Base-by-base conservation (phyloP, 257 asterid genomes). In the Nemophila menziesii region DNA sequence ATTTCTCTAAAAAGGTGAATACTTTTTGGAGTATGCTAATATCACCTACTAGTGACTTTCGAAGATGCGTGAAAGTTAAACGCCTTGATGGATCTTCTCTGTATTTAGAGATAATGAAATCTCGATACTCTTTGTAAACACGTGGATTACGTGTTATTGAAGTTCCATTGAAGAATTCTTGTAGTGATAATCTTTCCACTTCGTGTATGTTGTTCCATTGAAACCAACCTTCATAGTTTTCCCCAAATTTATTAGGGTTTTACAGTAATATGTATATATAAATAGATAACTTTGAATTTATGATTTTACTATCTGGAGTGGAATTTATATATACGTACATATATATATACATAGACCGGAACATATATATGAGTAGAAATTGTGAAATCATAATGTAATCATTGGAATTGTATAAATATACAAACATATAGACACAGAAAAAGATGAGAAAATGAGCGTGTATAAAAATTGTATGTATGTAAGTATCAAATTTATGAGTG, bases 31-130 rank as follows among this genome's bases (percentile, higher is more conserved):
- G 71, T 18, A 74, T 58, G 46, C 71, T 67, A 45, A 84, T 58
- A 46, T 89, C 97, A 17, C 97, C 97, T 0, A 89, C 90, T 29
- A 89, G 82, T 6, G 95, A 78, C 68, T 78, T 89, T 2, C 97
- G 79, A 22, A 80, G 77, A 43, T 73, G 78, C 47, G 95, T 71
- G 69, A 89, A 89, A 1, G 74, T 64, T 16, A 84, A 70, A 21
- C 62, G 67, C 57, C 77, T 49, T 1, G 77, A 65, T 33, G 94
- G 86, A 46, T 80, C 71, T 62, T 84, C 92, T 33, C 97, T 58
- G 82, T 63, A 80, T 33, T 77, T 78, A 23, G 82, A 61, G 47
- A 89, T 84, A 40, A 89, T 76, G 71, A 76, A 89, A 61, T 89
- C 95, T 39, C 87, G 56, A 64, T 78, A 89, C 56, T 89, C 95